A percentile compares a stretch with the other conserved stretches of the same genome.
Conservation (phyloP, 2,329 filamentous ascomycete species). For the Aureobasidium sp. region DNA sequence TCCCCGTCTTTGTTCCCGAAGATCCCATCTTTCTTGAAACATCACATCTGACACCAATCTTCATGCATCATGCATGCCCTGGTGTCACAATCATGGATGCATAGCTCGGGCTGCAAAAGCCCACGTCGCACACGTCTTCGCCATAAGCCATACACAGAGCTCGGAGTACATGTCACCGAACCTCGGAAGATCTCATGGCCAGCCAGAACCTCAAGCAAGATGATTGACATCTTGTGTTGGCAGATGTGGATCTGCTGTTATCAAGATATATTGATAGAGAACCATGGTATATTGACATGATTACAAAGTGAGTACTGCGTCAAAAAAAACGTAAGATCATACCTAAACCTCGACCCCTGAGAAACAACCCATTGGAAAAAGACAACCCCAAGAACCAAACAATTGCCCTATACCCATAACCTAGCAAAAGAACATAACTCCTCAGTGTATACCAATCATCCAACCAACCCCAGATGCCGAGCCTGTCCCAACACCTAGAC, state of each 20-base stretch:
- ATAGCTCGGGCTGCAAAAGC: neutral
- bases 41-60: neutral
- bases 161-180: neutral
- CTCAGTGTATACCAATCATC: constrained; percentile 1
- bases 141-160: neutral
- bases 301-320: neutral
- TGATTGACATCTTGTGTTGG: neutral
- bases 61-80: neutral
- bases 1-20: neutral
- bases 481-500: neutral
- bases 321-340: neutral
- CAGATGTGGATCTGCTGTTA: neutral
- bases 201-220: neutral
- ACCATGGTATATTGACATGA: neutral
- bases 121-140: neutral
- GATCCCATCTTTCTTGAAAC: neutral
- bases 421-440: neutral
- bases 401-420: neutral
- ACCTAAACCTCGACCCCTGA: neutral
- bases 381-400: neutral
- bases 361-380: neutral
- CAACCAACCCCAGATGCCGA: neutral
- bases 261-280: neutral
- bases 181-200: neutral
- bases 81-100: neutral